phyloP scores from a whole-genome alignment of 2,329 filamentous ascomycete species.

The Aspergillus brunneoviolaceus region DNA sequence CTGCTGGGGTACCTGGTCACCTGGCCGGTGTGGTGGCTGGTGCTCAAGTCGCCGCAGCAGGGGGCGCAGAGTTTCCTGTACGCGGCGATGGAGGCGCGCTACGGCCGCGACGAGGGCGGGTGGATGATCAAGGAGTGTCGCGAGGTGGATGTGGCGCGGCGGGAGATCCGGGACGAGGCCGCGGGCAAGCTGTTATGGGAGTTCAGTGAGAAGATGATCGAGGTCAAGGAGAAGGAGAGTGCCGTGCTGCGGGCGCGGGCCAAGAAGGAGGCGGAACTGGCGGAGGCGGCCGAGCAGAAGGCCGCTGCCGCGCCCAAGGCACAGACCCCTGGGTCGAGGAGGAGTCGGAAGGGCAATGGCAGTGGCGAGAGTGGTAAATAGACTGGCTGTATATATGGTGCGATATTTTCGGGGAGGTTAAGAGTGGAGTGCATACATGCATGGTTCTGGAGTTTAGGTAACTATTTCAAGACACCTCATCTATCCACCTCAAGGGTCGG shows the following conservation, averaged over 20 bases:
- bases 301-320: slow-evolving; percentile 21
- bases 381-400: slow-evolving; percentile 2
- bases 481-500: too few species aligned
- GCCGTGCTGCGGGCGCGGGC: slow-evolving; percentile 61
- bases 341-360: slow-evolving; percentile 36
- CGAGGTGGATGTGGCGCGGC: slow-evolving; percentile 68
- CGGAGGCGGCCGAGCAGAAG: slow-evolving; percentile 26
- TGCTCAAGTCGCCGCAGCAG: slow-evolving; percentile 79
- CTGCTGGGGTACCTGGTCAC: slow-evolving; percentile 72
- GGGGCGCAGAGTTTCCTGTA: slow-evolving; percentile 85
- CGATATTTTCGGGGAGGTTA: not conserved
- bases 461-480: not conserved
- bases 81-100: slow-evolving; percentile 76
- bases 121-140: slow-evolving; percentile 86
- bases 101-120: slow-evolving; percentile 65
- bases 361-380: slow-evolving; percentile 19
- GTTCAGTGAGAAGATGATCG: slow-evolving; percentile 79
- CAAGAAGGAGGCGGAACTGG: slow-evolving; percentile 52
- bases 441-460: not conserved
- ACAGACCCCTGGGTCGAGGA: slow-evolving; percentile 39
- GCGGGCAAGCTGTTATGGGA: slow-evolving; percentile 86
- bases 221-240: slow-evolving; percentile 75
- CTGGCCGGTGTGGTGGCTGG: slow-evolving; percentile 81
- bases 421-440: not conserved
- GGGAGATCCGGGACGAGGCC: slow-evolving; percentile 74